Base-by-base conservation (phyloP, 805 yeast genomes). In the Saturnispora dispora region DNA sequence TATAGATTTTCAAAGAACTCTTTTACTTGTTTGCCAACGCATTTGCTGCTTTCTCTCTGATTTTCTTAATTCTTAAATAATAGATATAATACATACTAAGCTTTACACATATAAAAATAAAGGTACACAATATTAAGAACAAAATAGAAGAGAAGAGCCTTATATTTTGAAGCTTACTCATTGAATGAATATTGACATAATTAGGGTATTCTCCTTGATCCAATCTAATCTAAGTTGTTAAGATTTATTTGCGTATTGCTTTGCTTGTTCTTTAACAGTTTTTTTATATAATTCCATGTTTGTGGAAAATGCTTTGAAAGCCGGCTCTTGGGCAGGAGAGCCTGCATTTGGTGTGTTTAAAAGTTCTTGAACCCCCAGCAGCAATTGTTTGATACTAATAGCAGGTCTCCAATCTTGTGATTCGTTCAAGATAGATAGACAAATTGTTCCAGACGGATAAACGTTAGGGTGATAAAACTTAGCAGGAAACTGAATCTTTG, bases 351-450 rank as follows among this genome's bases (percentile, higher is more conserved):
- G 99, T 36, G 82, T 77, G 61, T 85, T 87, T 54, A 93, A 73
- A 51, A 93, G 74, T 66, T 90, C 96, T 68, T 93, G 99, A 48
- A 93, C 82, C 5, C 99, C 99, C 55, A 89, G 71, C 2, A 85
- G 83, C 53, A 93, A 84, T 64, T 91, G 96, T 63, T 88, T 89
- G 58, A 91, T 69, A 15, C 96, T 87, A 58, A 91, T 85, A 8
- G 96, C 96, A 1, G 99, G 99, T 63, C 96, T 80, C 99, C 99
- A 93, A 67, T 88, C 98, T 67, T 90, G 95, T 45, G 84, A 89
- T 66, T 93, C 99, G 67, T 93, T 93, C 63, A 93, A 73, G 50
- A 93, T 90, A 49, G 95, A 83, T 45, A 93, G 76, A 69, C 99
- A 93, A 36, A 93, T 83, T 1, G 98, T 93, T 1, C 99, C 99